Conservation (phyloP, 208 protist genomes). For the Leishmania aethiopica region DNA sequence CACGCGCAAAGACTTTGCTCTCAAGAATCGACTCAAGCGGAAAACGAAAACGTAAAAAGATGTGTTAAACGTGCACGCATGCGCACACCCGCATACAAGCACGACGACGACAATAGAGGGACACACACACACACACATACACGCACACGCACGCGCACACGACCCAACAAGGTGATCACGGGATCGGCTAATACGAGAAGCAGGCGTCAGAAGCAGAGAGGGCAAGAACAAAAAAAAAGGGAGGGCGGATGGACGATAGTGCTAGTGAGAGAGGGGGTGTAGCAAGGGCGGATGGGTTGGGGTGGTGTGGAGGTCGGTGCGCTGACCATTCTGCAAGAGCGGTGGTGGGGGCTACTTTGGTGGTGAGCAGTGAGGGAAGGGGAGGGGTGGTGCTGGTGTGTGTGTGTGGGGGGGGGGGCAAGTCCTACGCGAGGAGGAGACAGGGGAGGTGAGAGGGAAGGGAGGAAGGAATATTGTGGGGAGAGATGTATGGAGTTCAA, state of each 20-base stretch:
- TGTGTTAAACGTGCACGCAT: background rate
- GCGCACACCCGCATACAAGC: conserved; percentile 8
- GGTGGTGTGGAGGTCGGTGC: background rate
- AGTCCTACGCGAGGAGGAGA: background rate
- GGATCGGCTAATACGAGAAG: conserved; percentile 12
- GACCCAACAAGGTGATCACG: background rate
- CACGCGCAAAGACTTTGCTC: background rate
- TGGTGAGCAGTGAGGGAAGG: background rate
- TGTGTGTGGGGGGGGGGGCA: background rate
- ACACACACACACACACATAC: too few species aligned
- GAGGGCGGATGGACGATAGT: background rate
- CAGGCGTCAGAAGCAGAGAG: background rate
- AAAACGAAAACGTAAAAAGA: background rate
- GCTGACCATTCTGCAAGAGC: background rate
- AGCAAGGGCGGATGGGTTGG: background rate
- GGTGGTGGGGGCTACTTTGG: background rate
- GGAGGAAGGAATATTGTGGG: background rate
- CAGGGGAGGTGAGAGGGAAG: background rate
- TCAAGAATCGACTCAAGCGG: background rate
- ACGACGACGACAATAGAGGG: background rate
- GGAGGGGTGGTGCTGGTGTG: background rate
- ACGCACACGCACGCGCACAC: conserved; percentile 1
- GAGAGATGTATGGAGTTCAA: background rate
- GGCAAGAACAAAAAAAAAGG: background rate
- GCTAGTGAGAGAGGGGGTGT: background rate